phyloP scores from a whole-genome alignment of 2,329 filamentous ascomycete genomes.

The Aspergillus latus region DNA sequence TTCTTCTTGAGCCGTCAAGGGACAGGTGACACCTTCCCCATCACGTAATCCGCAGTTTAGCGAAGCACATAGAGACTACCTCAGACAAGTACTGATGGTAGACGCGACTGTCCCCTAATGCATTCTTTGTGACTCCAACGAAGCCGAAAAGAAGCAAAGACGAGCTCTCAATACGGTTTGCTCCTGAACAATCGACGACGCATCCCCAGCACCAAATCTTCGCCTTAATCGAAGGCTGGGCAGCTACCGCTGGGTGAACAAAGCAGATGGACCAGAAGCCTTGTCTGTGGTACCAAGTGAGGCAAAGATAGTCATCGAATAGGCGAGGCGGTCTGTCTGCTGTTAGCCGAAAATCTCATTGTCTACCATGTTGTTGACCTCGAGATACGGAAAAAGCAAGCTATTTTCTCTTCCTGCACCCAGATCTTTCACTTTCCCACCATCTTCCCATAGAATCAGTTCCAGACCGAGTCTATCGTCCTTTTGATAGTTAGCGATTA shows the following conservation, averaged over 20 bases:
- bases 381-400: not conserved
- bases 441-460: not conserved
- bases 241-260: not conserved
- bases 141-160: slow-evolving; percentile 8
- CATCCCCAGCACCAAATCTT: not conserved
- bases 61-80: not conserved
- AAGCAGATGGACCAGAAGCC: not conserved
- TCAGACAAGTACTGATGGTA: not conserved
- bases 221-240: not conserved
- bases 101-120: not conserved
- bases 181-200: not conserved
- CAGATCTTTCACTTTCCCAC: not conserved
- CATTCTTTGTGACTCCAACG: not conserved
- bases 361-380: no score
- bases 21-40: not conserved
- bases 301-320: slow-evolving; percentile 7
- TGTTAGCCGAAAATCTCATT: not conserved
- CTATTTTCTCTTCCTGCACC: not conserved
- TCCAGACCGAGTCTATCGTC: not conserved
- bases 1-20: not conserved
- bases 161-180: not conserved
- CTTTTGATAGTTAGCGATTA: not conserved
- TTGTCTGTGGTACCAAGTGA: slow-evolving; percentile 4
- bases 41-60: slow-evolving; percentile 5
- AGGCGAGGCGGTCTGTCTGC: not conserved